Evolutionary conservation across 2,329 filamentous ascomycete species (phyloP), one percentile per base, ranked within the genome.

Genomic region (Beauveria rudraprayagi): DNA sequence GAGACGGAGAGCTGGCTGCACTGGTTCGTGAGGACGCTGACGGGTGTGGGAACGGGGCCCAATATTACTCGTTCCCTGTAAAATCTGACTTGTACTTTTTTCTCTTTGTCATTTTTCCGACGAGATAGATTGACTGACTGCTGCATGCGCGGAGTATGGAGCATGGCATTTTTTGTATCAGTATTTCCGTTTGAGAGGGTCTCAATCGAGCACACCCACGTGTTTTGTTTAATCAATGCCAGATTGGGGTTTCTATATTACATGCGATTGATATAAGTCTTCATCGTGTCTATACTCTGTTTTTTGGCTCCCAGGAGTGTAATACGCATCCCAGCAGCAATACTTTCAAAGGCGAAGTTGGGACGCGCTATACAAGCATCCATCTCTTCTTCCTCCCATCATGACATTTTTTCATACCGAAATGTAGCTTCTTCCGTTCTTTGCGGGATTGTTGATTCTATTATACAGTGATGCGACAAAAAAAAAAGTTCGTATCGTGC

Each of bases 1-100:
- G 83, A 86, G 72, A 83, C 79, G 63, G 84, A 87, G 70, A 83
- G 83, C 67, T 86, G 83, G 83, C 66, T 84, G 69, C 79, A 83
- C 63, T 89, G 86, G 86, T 73, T 86, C 50, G 80, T 86, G 44
- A 78, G 85, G 71, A 81, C 83, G 40, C 60, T 85, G 66, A 85
- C 83, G 5, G 83, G 84, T 3, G 80, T 86, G 50, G 83, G 83
- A 16, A 84, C 81, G 0, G 82, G 82, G 5, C 82, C 83, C 19
- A 83, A 85, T 65, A 83, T 86, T 55, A 71, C 73, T 67, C 67
- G 71, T 17, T 63, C 67, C 40, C 48, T 62, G 28, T 66, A 56
- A 66, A 43, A 50, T 40, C 43, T 59, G 34, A 9, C n/a, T 22
- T 9, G 41, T 53, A 16, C 26, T 54, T 52, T 46, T 55, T 46